Base-by-base conservation (phyloP, 2,329 filamentous ascomycete genomes). In the Chaetomiaceae sp. region DNA sequence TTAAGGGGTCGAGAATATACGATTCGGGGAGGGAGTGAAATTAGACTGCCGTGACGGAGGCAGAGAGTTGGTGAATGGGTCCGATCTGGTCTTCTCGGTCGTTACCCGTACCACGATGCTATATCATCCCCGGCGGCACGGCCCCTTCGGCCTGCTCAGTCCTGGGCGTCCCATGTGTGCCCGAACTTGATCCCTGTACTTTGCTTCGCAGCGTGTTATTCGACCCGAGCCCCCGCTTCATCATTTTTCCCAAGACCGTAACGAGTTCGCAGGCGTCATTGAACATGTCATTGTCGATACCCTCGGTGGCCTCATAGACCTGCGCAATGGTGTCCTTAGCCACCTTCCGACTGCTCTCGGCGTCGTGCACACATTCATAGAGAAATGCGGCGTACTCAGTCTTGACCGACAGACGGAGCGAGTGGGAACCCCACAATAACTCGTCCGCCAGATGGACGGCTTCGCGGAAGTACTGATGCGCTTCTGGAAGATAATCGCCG, bases 281-380 rank as follows among this genome's bases (percentile, higher is more conserved):
- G 66, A 96, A 99, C 75, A 94, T 95, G 61, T 95, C 90, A 64
- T 97, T 91, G 54, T 95, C 89, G 83, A 97, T 92, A 18, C 89
- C 89, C 69, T 96, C 91, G 48, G 87, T 84, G 1, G 90, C 90
- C 53, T 90, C 87, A 66, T 96, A 96, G 1, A 96, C 92, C 62
- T 96, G 90, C 37, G 87, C 80, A 56, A 97, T 94, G 3, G 91
- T 89, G 33, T 85, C 79, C 63, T 89, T 86, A 10, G 94, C 92
- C 13, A 96, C 70, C 49, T 81, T 80, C 29, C 91, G 80, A 47
- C 89, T 90, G 32, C 77, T 82, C 20, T 91, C 85, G 42, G 81
- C 76, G 62, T 97, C 90, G 66, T 94, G 89, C 2, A 89, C 78
- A 65, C 92, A 97, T 66, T 97, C 94, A 74, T 92, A 96, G 1